Evolutionary conservation across 2,329 filamentous ascomycete species (phyloP).

Genomic region (Lasiodiplodia theobromae): DNA sequence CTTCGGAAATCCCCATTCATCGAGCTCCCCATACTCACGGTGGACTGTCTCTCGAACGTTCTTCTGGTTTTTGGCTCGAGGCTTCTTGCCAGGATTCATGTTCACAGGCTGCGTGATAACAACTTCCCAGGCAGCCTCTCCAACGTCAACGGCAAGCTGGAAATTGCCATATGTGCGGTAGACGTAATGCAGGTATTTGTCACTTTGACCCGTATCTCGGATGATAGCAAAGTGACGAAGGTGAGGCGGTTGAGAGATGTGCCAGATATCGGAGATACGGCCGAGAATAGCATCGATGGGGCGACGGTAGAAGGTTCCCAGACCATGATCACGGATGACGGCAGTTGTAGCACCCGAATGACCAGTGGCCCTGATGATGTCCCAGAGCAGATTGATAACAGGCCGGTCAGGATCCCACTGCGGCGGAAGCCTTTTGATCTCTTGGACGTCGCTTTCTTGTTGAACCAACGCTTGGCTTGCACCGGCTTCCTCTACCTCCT

Average conservation of each 20-base stretch:
- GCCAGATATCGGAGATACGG: slow-evolving; percentile 63
- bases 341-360: slow-evolving; percentile 58
- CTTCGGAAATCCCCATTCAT: slow-evolving; percentile 58
- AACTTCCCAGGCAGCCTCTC: slow-evolving; percentile 61
- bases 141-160: slow-evolving; percentile 58
- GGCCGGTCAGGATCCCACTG: slow-evolving; percentile 63
- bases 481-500: slow-evolving; percentile 41
- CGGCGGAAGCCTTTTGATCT: slow-evolving; percentile 50
- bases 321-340: slow-evolving; percentile 46
- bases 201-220: slow-evolving; percentile 58
- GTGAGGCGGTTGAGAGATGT: slow-evolving; percentile 64
- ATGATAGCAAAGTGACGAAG: slow-evolving; percentile 64
- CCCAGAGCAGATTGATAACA: slow-evolving; percentile 60
- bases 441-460: slow-evolving; percentile 39
- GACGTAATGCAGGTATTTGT: slow-evolving; percentile 56
- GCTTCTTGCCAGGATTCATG: slow-evolving; percentile 38
- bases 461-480: slow-evolving; percentile 34
- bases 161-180: slow-evolving; percentile 64
- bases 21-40: slow-evolving; percentile 42
- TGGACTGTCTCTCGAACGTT: slow-evolving; percentile 23
- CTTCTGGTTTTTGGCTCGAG: slow-evolving; percentile 32
- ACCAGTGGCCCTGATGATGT: slow-evolving; percentile 57
- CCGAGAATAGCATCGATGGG: slow-evolving; percentile 61
- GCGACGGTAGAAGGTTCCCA: slow-evolving; percentile 62
- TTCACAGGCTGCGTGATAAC: slow-evolving; percentile 43